Percentiles rank a stretch among this genome's conserved stretches.
Evolutionary conservation across 495 filamentous ascomycete species (phyloP).

Genomic region (Ascobolus immersus): DNA sequence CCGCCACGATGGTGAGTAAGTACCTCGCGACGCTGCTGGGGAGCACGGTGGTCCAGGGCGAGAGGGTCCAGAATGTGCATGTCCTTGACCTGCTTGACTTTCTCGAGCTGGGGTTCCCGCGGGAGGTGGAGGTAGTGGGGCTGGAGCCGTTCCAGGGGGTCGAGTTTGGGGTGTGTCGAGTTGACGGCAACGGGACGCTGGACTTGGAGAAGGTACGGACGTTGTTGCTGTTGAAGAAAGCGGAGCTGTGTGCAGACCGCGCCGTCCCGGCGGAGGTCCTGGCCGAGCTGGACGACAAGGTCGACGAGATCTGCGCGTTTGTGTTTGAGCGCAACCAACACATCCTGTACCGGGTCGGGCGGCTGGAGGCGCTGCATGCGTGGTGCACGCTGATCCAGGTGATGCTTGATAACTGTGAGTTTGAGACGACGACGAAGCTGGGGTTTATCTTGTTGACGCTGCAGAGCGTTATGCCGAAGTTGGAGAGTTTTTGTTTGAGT

Average conservation of each 20-base stretch:
- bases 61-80: slow-evolving; percentile 35
- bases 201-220: slow-evolving; percentile 39
- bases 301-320: slow-evolving; percentile 34
- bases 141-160: slow-evolving; percentile 30
- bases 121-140: slow-evolving; percentile 21
- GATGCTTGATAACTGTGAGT: slow-evolving; percentile 49
- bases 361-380: slow-evolving; percentile 37
- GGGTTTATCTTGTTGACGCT: slow-evolving; percentile 61
- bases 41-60: slow-evolving; percentile 35
- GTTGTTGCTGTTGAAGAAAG: slow-evolving; percentile 29
- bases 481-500: slow-evolving; percentile 44
- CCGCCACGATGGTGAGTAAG: slow-evolving; percentile 48
- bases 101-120: slow-evolving; percentile 38
- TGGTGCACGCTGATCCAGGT: slow-evolving; percentile 66
- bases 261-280: slow-evolving; percentile 22
- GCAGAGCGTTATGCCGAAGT: slow-evolving; percentile 60
- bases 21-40: slow-evolving; percentile 60
- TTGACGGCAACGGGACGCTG: slow-evolving; percentile 33
- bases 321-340: slow-evolving; percentile 39
- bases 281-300: slow-evolving; percentile 24
- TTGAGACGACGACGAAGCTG: slow-evolving; percentile 37
- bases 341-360: slow-evolving; percentile 29
- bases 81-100: slow-evolving; percentile 92
- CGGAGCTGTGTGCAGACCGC: slow-evolving; percentile 14
- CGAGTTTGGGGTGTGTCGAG: no score